Conservation (phyloP, 768 basidiomycete species). For the Rhodotorula kratochvilovae region DNA sequence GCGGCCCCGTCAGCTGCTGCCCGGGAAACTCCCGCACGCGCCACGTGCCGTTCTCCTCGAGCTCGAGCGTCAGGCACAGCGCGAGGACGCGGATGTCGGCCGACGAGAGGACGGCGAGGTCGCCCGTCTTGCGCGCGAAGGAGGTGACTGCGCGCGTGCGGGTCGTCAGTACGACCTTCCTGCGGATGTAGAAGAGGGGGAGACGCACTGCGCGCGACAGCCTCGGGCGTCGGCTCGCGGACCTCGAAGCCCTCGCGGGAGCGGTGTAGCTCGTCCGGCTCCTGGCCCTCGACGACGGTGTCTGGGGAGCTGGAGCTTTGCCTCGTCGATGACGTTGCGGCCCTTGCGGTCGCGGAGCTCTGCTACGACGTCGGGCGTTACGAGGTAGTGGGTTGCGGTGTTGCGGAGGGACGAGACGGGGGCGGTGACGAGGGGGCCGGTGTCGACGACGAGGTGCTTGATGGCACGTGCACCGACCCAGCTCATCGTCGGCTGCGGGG, state of each 20-base stretch:
- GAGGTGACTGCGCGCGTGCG: conserved; percentile 79
- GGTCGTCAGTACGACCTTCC: too few species aligned
- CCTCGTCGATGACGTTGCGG: conserved; percentile 70
- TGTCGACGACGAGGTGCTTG: conserved; percentile 37
- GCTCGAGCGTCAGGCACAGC: conserved; percentile 72
- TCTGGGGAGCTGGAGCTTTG: conserved; percentile 57
- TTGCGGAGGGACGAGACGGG: conserved; percentile 65
- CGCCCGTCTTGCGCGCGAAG: conserved; percentile 91
- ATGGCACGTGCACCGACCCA: neutral
- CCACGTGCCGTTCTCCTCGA: conserved; percentile 50
- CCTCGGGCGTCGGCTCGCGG: conserved; percentile 47
- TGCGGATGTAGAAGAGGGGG: conserved; percentile 38
- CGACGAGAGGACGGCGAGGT: conserved; percentile 84
- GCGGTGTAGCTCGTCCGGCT: conserved; percentile 8
- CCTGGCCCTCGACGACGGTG: neutral
- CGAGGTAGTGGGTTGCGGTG: conserved; percentile 75
- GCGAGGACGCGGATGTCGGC: conserved; percentile 88
- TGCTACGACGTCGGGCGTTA: conserved; percentile 80
- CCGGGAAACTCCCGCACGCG: conserved; percentile 44
- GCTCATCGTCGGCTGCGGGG: neutral
- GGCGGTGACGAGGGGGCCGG: conserved; percentile 44
- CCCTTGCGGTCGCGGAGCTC: conserved; percentile 87
- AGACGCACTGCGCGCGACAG: conserved; percentile 57
- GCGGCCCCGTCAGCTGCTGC: conserved; percentile 40
- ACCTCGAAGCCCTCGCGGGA: conserved; percentile 41